These are phyloP conservation scores for Harringtonia lauricola DNA, from an alignment of 2,329 filamentous ascomycete genomes.

Conservation along the genomic window DNA sequence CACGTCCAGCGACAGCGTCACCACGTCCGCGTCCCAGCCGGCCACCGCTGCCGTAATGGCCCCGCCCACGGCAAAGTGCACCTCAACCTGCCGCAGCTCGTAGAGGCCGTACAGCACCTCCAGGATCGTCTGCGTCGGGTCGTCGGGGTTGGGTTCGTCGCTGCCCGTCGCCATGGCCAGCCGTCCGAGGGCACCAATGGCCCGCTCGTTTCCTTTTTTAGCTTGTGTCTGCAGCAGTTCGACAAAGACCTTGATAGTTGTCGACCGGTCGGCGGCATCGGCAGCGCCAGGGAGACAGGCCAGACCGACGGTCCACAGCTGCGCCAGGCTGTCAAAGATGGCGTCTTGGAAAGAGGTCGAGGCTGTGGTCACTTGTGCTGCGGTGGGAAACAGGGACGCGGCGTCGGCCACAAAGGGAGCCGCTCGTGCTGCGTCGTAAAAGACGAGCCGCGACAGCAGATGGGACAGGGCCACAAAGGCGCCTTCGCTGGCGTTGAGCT, in stretches of 20 bases:
- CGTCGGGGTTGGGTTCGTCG: constrained; percentile 15
- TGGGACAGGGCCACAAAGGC: constrained; percentile 33
- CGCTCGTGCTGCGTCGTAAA: constrained; percentile 20
- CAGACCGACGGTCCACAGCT: constrained; percentile 32
- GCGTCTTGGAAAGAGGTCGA: constrained; percentile 28
- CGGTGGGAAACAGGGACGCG: constrained; percentile 3
- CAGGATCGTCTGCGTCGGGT: constrained; percentile 38
- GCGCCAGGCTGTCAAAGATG: constrained; percentile 31
- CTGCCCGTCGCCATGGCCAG: constrained; percentile 43
- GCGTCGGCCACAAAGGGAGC: not conserved
- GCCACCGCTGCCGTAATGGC: constrained; percentile 68
- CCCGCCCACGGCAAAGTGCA: constrained; percentile 85
- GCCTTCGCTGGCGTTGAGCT: constrained; percentile 35
- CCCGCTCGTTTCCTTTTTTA: constrained; percentile 70
- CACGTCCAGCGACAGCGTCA: constrained; percentile 67
- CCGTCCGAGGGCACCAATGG: constrained; percentile 71
- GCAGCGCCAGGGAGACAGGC: constrained; percentile 17
- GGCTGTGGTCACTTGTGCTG: constrained; percentile 11
- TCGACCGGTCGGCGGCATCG: constrained; percentile 6
- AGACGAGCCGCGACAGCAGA: constrained; percentile 30
- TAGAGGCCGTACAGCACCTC: constrained; percentile 64
- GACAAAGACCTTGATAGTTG: constrained; percentile 34
- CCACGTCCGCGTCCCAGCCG: constrained; percentile 74
- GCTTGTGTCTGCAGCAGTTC: constrained; percentile 55
- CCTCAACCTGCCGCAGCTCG: constrained; percentile 74